Conservation (phyloP, 2,329 filamentous ascomycete species). For the Coleophoma cylindrospora region DNA sequence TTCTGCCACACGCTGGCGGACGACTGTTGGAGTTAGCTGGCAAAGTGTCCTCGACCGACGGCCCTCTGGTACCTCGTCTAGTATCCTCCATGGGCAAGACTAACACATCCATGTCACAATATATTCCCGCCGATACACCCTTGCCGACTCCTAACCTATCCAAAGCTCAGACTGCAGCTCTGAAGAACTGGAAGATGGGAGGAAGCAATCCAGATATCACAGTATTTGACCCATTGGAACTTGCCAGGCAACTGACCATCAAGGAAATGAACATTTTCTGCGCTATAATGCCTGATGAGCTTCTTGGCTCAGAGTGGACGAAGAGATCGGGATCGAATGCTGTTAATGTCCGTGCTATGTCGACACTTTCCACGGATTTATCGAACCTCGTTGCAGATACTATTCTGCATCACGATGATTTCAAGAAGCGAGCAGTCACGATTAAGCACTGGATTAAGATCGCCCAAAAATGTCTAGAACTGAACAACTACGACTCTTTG, state of each 20-base stretch:
- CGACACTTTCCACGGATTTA: slow-evolving; percentile 83
- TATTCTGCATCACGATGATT: slow-evolving; percentile 81
- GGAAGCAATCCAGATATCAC: slow-evolving; percentile 68
- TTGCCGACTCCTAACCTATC: slow-evolving; percentile 65
- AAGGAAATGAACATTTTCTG: slow-evolving; percentile 92
- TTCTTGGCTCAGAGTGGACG: slow-evolving; percentile 89
- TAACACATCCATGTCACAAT: slow-evolving; percentile 67
- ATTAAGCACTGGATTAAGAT: slow-evolving; percentile 99
- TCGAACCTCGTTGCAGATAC: slow-evolving; percentile 91
- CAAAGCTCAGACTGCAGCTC: slow-evolving; percentile 68
- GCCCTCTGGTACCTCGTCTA: slow-evolving; percentile 74
- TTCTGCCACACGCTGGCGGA: slow-evolving; percentile 72
- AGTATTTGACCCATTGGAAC: slow-evolving; percentile 86
- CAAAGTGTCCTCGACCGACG: slow-evolving; percentile 69
- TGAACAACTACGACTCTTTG: slow-evolving; percentile 93
- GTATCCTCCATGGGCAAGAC: slow-evolving; percentile 87
- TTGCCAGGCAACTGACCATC: slow-evolving; percentile 87
- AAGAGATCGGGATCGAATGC: slow-evolving; percentile 77
- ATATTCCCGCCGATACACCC: slow-evolving; percentile 65
- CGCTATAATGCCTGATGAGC: slow-evolving; percentile 84
- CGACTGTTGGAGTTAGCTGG: slow-evolving; percentile 75
- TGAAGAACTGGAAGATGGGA: slow-evolving; percentile 71
- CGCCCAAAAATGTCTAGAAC: slow-evolving; percentile 75
- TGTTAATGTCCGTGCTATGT: slow-evolving; percentile 91
- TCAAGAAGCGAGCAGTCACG: slow-evolving; percentile 81